Evolutionary conservation across 768 basidiomycete species (phyloP).

Genomic region (Tulasnella sp.): DNA sequence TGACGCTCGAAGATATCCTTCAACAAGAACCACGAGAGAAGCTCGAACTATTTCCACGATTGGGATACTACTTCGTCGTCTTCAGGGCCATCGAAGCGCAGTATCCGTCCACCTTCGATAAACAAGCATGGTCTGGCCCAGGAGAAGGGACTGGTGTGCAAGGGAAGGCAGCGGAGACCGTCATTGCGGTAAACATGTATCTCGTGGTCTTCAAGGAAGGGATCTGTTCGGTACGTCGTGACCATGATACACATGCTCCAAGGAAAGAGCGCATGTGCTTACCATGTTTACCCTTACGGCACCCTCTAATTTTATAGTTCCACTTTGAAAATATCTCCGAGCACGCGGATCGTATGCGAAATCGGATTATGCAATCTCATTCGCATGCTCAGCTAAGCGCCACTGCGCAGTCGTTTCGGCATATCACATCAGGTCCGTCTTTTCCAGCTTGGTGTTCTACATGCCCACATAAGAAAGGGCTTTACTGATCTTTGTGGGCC

Average conservation of each 20-base stretch:
- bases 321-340: slow-evolving; percentile 86
- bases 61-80: slow-evolving; percentile 88
- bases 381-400: too few species aligned
- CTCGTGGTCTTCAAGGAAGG: slow-evolving; percentile 82
- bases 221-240: slow-evolving; percentile 62
- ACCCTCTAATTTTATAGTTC: slow-evolving; percentile 57
- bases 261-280: neutral
- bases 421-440: too few species aligned
- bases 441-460: neutral
- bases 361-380: slow-evolving; percentile 47
- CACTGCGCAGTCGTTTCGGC: too few species aligned
- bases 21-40: slow-evolving; percentile 90
- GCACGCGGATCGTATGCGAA: slow-evolving; percentile 66
- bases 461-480: too few species aligned
- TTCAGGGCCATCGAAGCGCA: slow-evolving; percentile 65
- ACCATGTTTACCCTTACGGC: neutral
- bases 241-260: too few species aligned
- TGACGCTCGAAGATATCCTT: slow-evolving; percentile 88
- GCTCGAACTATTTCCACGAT: slow-evolving; percentile 70
- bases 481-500: too few species aligned
- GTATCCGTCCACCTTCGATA: neutral
- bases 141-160: slow-evolving; percentile 26
- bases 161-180: slow-evolving; percentile 26
- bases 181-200: slow-evolving; percentile 80
- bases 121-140: neutral